These are phyloP conservation scores for Colletotrichum sp. DNA, from an alignment of 2,329 filamentous ascomycete species.

Conservation along the genomic window DNA sequence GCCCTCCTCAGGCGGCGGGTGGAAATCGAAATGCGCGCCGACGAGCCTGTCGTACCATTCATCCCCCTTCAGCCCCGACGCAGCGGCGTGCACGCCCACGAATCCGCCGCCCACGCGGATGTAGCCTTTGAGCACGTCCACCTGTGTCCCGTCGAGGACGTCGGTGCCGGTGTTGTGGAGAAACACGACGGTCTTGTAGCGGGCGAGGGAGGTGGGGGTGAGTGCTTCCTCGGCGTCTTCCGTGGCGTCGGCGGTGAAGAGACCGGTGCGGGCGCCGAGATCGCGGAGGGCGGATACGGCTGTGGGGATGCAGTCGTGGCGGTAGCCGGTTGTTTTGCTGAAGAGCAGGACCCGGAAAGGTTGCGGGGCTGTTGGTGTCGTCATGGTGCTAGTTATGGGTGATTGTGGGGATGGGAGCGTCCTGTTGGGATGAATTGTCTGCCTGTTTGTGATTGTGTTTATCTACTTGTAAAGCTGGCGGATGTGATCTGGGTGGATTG, in stretches of 20 bases:
- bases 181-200: slow-evolving; percentile 41
- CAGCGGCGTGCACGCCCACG: slow-evolving; percentile 45
- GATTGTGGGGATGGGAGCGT: background rate
- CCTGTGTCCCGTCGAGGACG: slow-evolving; percentile 36
- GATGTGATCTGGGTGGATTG: background rate
- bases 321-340: slow-evolving; percentile 40
- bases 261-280: slow-evolving; percentile 28
- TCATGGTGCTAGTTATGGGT: background rate
- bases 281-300: slow-evolving; percentile 35
- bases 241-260: slow-evolving; percentile 37
- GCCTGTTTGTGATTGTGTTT: background rate
- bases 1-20: slow-evolving; percentile 40
- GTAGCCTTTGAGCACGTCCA: slow-evolving; percentile 36
- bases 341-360: slow-evolving; percentile 41
- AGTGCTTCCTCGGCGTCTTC: slow-evolving; percentile 39
- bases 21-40: slow-evolving; percentile 41
- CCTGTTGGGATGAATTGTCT: background rate
- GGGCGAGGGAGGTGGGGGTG: slow-evolving; percentile 30
- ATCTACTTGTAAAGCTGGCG: background rate
- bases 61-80: slow-evolving; percentile 34
- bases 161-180: slow-evolving; percentile 41
- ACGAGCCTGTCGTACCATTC: slow-evolving; percentile 43
- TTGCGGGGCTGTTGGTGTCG: background rate
- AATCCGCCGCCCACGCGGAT: slow-evolving; percentile 40
- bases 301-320: slow-evolving; percentile 43